Conservation (phyloP, 345 rosid species). For the Camelina sativa region DNA sequence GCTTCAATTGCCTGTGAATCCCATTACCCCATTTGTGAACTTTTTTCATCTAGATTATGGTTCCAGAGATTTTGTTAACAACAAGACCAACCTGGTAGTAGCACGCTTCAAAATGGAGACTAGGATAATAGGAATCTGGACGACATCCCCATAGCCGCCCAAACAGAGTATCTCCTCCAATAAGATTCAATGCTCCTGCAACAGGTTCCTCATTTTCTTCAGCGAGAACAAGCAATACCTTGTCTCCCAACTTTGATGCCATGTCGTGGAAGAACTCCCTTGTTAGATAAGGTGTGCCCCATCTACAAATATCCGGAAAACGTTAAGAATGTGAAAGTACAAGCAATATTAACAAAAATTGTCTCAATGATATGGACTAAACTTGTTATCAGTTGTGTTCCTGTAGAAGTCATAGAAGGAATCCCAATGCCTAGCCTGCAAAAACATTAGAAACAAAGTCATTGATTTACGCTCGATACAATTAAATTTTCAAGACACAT, state of each 20-base stretch:
- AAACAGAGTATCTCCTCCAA: slow-evolving; percentile 86
- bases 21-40: background rate
- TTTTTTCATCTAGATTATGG: background rate
- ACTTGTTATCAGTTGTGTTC: slow-evolving; percentile 97
- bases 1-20: slow-evolving; percentile 83
- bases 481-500: background rate
- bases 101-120: slow-evolving; percentile 96
- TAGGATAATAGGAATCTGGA: slow-evolving; percentile 75
- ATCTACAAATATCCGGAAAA: slow-evolving; percentile 52
- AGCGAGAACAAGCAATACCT: slow-evolving; percentile 75
- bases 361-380: slow-evolving; percentile 34
- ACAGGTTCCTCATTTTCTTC: slow-evolving; percentile 87
- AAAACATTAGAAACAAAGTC: slow-evolving; percentile 32
- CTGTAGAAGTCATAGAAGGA: slow-evolving; percentile 84
- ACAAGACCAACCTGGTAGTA: slow-evolving; percentile 80
- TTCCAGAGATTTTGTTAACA: slow-evolving; percentile 5
- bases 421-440: slow-evolving; percentile 95
- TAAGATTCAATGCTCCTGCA: slow-evolving; percentile 94
- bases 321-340: background rate
- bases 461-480: background rate
- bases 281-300: slow-evolving; percentile 95
- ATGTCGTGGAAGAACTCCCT: slow-evolving; percentile 82
- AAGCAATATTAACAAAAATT: slow-evolving; percentile 5
- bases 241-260: slow-evolving; percentile 85
- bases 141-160: slow-evolving; percentile 98